Evolutionary conservation across 2,329 filamentous ascomycete species (phyloP).

Genomic region (Penicillium sp.): DNA sequence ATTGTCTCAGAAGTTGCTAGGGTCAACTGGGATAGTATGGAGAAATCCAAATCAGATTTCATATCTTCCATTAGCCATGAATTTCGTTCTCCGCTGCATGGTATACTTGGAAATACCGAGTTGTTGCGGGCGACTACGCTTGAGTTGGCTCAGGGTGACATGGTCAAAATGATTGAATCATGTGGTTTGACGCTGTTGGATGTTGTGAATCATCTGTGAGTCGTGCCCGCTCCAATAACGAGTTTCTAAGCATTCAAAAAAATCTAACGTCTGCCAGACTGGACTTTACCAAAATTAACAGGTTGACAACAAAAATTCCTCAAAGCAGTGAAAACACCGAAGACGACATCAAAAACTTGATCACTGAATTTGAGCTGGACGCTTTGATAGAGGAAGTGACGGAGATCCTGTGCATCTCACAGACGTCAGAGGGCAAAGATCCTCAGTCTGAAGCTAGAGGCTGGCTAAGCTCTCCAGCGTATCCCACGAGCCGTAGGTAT

Average conservation of each 20-base stretch:
- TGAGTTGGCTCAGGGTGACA: constrained; percentile 39
- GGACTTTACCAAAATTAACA: background rate
- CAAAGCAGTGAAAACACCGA: background rate
- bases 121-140: constrained; percentile 43
- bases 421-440: constrained; percentile 55
- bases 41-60: background rate
- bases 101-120: background rate
- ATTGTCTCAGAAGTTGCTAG: constrained; percentile 26
- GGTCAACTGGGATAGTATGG: background rate
- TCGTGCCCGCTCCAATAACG: background rate
- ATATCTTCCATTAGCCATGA: background rate
- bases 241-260: too few species aligned
- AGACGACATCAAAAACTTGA: constrained; percentile 18
- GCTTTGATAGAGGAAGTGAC: constrained; percentile 25
- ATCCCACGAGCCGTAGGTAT: background rate
- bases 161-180: constrained; percentile 48
- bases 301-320: background rate
- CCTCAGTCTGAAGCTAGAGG: constrained; percentile 38
- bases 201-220: background rate
- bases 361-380: constrained; percentile 29
- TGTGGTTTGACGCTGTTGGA: constrained; percentile 36
- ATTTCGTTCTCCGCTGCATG: background rate
- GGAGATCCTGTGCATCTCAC: constrained; percentile 50
- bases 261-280: background rate
- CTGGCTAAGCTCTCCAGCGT: background rate